Evolutionary conservation across 2,329 filamentous ascomycete species (phyloP).

Genomic region (Aspergillus eucalypticola): DNA sequence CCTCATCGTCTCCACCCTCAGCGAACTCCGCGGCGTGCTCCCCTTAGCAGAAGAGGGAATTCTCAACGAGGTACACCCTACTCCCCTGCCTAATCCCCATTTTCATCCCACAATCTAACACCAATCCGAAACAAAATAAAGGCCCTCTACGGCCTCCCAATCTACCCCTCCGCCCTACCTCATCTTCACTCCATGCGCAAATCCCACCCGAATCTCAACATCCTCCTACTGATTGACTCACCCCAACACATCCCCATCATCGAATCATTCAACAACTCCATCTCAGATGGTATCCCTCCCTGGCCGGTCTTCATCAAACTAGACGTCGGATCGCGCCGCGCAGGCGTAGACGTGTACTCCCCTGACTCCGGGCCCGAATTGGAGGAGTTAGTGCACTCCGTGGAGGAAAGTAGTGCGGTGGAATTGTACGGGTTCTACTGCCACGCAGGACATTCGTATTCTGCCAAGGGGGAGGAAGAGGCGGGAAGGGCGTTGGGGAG

Average conservation of each 20-base stretch:
- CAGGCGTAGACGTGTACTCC: constrained; percentile 4
- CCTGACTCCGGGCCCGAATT: too few relatives aligned
- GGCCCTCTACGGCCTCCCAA: constrained; percentile 45
- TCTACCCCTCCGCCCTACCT: constrained; percentile 38
- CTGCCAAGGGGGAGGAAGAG: constrained; percentile 25
- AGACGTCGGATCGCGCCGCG: constrained; percentile 26
- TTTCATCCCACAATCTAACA: neutral
- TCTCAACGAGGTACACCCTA: constrained; percentile 41
- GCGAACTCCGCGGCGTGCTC: constrained; percentile 43
- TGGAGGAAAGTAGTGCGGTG: constrained; percentile 17
- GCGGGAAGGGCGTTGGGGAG: constrained; percentile 20
- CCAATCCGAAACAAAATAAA: constrained; percentile 10
- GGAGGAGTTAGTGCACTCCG: constrained; percentile 13
- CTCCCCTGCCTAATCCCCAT: neutral
- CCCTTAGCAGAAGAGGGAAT: constrained; percentile 44
- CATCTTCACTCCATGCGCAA: constrained; percentile 28
- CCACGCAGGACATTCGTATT: constrained; percentile 29
- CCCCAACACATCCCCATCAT: constrained; percentile 26
- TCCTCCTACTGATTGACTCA: constrained; percentile 41
- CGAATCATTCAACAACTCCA: constrained; percentile 13
- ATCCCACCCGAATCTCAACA: constrained; percentile 27
- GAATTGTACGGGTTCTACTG: constrained; percentile 27
- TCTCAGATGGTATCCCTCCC: neutral
- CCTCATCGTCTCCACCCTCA: constrained; percentile 45
- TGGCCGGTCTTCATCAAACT: constrained; percentile 31